Evolutionary conservation across 495 filamentous ascomycete species (phyloP), one percentile per base, ranked within the genome.

Genomic region (Terfezia claveryi): DNA sequence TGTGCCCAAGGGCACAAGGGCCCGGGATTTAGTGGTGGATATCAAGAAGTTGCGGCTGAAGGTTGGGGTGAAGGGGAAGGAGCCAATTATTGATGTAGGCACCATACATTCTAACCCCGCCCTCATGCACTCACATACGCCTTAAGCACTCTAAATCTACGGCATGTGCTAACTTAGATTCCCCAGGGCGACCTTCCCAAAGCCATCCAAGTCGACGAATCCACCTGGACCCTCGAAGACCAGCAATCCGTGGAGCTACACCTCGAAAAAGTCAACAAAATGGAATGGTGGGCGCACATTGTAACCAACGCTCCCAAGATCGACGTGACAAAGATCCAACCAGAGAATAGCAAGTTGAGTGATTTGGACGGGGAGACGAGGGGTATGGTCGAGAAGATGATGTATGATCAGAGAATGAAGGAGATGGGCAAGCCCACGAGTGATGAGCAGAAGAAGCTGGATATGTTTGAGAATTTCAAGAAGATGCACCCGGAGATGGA

Each of bases 351-450:
- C 59, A 91, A 83, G 65, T 70, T 98, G 61, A 76, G 81, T 56
- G 91, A 98, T 69, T 71, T 98, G 56, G 92, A 98, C 65, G 89
- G 92, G 53, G 85, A 94, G 76, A 98, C 91, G 58, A 76, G 91
- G 57, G 73, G 78, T n/a, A 95, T 98, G 89, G 91, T 98, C 46
- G 91, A 98, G 80, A 98, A 98, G 77, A 96, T 98, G 91, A 98
- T 98, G 91, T 98, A 75, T 62, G 91, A 98, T 71, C 91, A 98
- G 76, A 74, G 83, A 50, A 87, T 94, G 75, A 96, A 96, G 78
- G 91, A 94, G 74, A 73, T 77, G 70, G 91, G 91, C 8, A 76
- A 80, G 66, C 82, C 83, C 61, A 85, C 79, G 23, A 91, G 83
- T 58, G 91, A 96, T 58, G 89, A 98, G 71, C 77, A 87, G 72